Evolutionary conservation across 345 rosid genomes (phyloP), one percentile per base, ranked within the genome.

Genomic region (Reutealis trisperma): DNA sequence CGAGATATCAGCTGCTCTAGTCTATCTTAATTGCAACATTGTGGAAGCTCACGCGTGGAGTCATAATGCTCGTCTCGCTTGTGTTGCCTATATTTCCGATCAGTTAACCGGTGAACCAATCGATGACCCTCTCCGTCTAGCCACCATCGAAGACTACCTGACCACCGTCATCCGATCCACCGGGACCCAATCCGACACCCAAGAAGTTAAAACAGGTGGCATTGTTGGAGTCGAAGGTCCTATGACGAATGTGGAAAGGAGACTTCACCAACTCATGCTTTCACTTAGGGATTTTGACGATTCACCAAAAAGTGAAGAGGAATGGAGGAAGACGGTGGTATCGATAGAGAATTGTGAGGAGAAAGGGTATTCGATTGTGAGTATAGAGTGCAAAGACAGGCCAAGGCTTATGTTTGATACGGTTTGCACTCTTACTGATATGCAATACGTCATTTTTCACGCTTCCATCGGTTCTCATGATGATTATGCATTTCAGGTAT

Each of bases 31-130:
- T 5, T 91, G 96, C 83, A 90, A 89, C 64, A 80, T 93, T 1
- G 77, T 93, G 0, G 91, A 91, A 76, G 96, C 93, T 30, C 91
- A 93, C 8, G 91, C 92, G 4, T 93, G 98, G 98, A 93, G 89
- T 79, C 98, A 93, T 83, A 93, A 93, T 11, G 84, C 85, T 16
- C 85, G 90, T 18, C 69, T 89, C 2, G 98, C 98, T 2, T 90
- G 93, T 61, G 87, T 93, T 7, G 90, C 87, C 44, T 88, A 87
- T 60, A 83, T 93, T 49, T 83, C 90, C 21, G 94, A 93, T 27
- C 88, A 85, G 62, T 69, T 78, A 6, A 86, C 88, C 4, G 78
- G 83, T 49, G 55, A 78, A n/a, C 90, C 90, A 9, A 89, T 91
- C 12, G 80, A 87, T 64, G 94, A 93, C 49, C 93, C 88, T 0